phyloP scores from a whole-genome alignment of 2,329 filamentous ascomycete genomes.

The Colletotrichum sp. region DNA sequence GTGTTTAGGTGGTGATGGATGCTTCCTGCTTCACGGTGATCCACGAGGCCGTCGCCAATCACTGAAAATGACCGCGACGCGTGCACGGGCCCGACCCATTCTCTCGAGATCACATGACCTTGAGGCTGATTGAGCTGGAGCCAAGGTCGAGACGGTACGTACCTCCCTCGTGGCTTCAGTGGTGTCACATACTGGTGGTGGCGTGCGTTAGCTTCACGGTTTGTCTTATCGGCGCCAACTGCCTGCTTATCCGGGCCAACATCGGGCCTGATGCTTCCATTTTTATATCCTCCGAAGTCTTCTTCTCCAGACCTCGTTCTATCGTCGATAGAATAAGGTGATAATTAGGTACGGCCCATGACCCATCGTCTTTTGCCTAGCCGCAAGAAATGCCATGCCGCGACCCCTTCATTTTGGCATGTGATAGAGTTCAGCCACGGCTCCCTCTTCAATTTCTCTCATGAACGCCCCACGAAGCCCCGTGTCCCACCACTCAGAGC shows the following conservation, averaged over 20 bases:
- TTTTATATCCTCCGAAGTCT: neutral
- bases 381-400: neutral
- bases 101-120: slow-evolving; percentile 10
- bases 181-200: neutral
- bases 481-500: slow-evolving; percentile 7
- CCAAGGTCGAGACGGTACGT: neutral
- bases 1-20: neutral
- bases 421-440: slow-evolving; percentile 23
- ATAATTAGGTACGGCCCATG: neutral
- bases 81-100: slow-evolving; percentile 2
- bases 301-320: neutral
- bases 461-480: slow-evolving; percentile 6
- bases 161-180: neutral
- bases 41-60: slow-evolving; percentile 6
- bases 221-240: neutral
- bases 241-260: slow-evolving; percentile 12
- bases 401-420: slow-evolving; percentile 6
- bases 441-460: slow-evolving; percentile 18
- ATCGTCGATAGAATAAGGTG: neutral
- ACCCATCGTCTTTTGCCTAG: neutral
- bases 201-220: neutral
- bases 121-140: neutral
- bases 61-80: slow-evolving; percentile 18
- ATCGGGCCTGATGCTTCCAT: neutral
- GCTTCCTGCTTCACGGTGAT: neutral